A percentile compares a stretch with the other conserved stretches of the same genome.
phyloP scores from a whole-genome alignment of 805 yeast species.

The Ogataea populi-albae region DNA sequence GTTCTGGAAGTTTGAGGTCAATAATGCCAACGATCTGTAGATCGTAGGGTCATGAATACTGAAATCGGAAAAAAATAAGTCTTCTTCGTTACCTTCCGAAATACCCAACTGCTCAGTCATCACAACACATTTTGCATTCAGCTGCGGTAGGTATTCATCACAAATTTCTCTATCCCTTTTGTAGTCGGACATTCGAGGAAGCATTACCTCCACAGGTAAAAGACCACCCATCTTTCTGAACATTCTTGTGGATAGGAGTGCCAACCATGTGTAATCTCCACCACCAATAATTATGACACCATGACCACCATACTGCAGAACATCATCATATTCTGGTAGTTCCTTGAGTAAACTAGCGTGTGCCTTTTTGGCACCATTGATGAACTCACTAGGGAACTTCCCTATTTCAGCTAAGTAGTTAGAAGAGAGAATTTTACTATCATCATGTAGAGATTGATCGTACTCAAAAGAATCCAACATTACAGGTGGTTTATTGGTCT shows the following conservation, averaged over 20 bases:
- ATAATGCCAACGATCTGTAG: slow-evolving; percentile 38
- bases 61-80: slow-evolving; percentile 40
- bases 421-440: slow-evolving; percentile 7
- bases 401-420: slow-evolving; percentile 12
- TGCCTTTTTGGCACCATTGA: slow-evolving; percentile 35
- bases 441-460: slow-evolving; percentile 8
- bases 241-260: slow-evolving; percentile 51
- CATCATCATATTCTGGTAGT: slow-evolving; percentile 36
- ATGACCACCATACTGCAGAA: slow-evolving; percentile 37
- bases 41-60: slow-evolving; percentile 31
- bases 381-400: slow-evolving; percentile 19
- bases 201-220: slow-evolving; percentile 45
- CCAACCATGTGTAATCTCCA: slow-evolving; percentile 57
- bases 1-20: slow-evolving; percentile 45
- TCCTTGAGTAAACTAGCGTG: slow-evolving; percentile 28
- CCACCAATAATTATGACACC: slow-evolving; percentile 75
- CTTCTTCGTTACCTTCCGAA: slow-evolving; percentile 28
- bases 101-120: slow-evolving; percentile 49
- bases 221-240: slow-evolving; percentile 46
- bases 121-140: slow-evolving; percentile 60
- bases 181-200: slow-evolving; percentile 40
- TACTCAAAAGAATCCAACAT: slow-evolving; percentile 19
- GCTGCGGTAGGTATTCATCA: slow-evolving; percentile 39
- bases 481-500: slow-evolving; percentile 18
- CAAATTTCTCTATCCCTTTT: slow-evolving; percentile 45